These are phyloP conservation scores for Cladosporium austrohemisphaericum DNA, from an alignment of 2,329 filamentous ascomycete genomes.

Conservation along the genomic window DNA sequence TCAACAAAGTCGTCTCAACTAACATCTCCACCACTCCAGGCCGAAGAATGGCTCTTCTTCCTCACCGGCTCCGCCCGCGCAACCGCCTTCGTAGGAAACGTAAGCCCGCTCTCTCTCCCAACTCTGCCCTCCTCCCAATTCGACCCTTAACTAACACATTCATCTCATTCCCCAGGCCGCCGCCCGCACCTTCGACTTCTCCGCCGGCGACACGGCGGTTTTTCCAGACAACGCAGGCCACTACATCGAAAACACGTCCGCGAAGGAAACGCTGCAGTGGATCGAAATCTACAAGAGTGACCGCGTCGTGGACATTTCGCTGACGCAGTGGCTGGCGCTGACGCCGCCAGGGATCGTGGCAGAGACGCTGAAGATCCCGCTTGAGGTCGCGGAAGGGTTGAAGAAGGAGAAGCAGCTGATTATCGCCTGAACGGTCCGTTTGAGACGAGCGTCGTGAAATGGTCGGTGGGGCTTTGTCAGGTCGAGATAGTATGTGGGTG, in stretches of 20 bases:
- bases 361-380: conserved; percentile 2
- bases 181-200: conserved; percentile 64
- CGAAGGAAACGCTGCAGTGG: conserved; percentile 62
- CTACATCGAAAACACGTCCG: conserved; percentile 66
- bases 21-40: conserved; percentile 38
- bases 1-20: no score
- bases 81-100: conserved; percentile 59
- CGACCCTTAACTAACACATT: background rate
- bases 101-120: background rate
- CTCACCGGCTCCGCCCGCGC: conserved; percentile 59
- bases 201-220: conserved; percentile 51
- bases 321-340: conserved; percentile 67
- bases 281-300: conserved; percentile 68
- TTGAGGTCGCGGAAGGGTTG: background rate
- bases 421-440: conserved; percentile 12
- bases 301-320: conserved; percentile 61
- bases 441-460: no score
- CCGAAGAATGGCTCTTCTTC: conserved; percentile 70
- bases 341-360: conserved; percentile 59
- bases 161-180: conserved; percentile 37
- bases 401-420: conserved; percentile 16
- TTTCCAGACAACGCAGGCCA: conserved; percentile 63
- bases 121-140: background rate
- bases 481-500: no score
- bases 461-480: no score